Conservation (phyloP, 2,329 filamentous ascomycete species). For the Magnaporthiopsis rhizophila region DNA sequence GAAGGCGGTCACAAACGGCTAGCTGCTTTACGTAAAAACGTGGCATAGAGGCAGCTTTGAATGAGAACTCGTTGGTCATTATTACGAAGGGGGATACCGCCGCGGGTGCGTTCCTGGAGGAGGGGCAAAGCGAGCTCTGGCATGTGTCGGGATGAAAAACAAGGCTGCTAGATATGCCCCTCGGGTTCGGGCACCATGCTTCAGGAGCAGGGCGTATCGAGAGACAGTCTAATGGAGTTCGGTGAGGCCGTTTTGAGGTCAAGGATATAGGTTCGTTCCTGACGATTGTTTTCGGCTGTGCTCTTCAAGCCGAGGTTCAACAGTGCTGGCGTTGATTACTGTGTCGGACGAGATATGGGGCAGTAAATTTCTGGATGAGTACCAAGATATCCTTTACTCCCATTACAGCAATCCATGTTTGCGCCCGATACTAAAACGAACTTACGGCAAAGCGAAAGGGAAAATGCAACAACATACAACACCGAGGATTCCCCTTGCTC, state of each 20-base stretch:
- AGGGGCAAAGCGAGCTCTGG: neutral
- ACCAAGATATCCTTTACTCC: no score
- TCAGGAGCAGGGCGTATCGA: neutral
- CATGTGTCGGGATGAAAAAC: neutral
- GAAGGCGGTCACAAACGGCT: constrained; percentile 7
- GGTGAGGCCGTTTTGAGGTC: neutral
- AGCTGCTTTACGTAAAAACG: constrained; percentile 7
- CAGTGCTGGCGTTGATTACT: no score
- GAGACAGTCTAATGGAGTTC: neutral
- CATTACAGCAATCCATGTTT: no score
- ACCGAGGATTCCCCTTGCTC: no score
- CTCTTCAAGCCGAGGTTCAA: no score
- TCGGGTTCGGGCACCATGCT: neutral
- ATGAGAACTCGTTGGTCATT: constrained; percentile 9
- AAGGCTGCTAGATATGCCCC: neutral
- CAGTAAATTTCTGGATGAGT: no score
- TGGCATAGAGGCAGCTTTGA: constrained; percentile 7
- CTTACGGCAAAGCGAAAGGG: no score
- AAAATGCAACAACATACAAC: no score
- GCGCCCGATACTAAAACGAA: no score
- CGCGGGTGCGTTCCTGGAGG: neutral
- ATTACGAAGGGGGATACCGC: neutral
- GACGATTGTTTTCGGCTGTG: neutral
- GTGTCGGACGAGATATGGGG: no score
- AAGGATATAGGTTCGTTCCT: neutral